These are phyloP conservation scores for Sphagnum magellanicum DNA, from an alignment of 228 moss, liverwort and hornwort species.

Conservation along the genomic window DNA sequence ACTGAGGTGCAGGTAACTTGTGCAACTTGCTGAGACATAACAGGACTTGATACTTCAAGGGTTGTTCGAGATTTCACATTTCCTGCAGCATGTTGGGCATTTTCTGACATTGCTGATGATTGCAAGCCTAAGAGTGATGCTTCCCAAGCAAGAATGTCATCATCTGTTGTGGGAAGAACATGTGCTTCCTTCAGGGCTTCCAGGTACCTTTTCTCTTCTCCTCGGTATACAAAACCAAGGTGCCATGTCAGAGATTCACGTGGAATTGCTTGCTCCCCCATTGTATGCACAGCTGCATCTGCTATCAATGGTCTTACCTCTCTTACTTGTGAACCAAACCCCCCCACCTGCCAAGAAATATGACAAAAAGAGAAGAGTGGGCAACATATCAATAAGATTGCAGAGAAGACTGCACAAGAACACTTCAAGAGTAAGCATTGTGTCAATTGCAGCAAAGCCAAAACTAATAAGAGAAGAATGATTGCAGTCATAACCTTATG, in stretches of 20 bases:
- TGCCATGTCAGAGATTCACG: slow-evolving; percentile 60
- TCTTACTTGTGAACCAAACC: slow-evolving; percentile 55
- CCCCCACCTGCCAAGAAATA: slow-evolving; percentile 26
- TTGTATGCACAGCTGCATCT: slow-evolving; percentile 68
- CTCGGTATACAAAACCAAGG: slow-evolving; percentile 13
- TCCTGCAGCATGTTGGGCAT: slow-evolving; percentile 1
- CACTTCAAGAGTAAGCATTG: too few species aligned
- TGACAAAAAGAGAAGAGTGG: too few species aligned
- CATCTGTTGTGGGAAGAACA: slow-evolving; percentile 12
- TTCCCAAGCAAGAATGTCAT: slow-evolving; percentile 15
- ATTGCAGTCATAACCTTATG: too few species aligned
- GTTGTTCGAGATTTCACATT: slow-evolving; percentile 11
- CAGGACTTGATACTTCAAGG: slow-evolving; percentile 9
- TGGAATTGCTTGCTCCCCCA: slow-evolving; percentile 70
- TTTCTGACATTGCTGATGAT: background rate
- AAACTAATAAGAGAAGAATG: too few species aligned
- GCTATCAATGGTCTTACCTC: slow-evolving; percentile 63
- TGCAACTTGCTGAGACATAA: slow-evolving; percentile 15
- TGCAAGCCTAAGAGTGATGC: slow-evolving; percentile 4
- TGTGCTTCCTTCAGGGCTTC: slow-evolving; percentile 21
- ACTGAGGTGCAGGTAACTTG: slow-evolving; percentile 22
- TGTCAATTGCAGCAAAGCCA: too few species aligned
- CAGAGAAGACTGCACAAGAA: too few species aligned
- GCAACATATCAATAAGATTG: too few species aligned
- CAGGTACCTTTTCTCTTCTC: slow-evolving; percentile 32